phyloP scores from a whole-genome alignment of 2,329 filamentous ascomycete species.

The Colletotrichum eremochloae region DNA sequence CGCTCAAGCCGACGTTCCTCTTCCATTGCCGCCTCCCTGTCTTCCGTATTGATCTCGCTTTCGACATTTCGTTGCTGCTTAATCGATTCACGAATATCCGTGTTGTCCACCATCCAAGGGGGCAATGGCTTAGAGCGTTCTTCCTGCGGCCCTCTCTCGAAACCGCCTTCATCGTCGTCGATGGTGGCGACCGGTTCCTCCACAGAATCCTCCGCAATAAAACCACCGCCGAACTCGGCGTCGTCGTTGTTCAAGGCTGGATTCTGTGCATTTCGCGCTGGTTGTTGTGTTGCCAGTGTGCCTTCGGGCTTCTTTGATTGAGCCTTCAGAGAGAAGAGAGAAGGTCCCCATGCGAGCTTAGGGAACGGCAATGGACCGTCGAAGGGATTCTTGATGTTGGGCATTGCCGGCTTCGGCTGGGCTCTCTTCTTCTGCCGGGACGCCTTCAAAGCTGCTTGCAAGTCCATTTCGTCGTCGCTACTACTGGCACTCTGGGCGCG shows the following conservation, averaged over 20 bases:
- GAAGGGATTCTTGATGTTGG: conserved; percentile 74
- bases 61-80: conserved; percentile 70
- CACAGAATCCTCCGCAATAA: conserved; percentile 48
- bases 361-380: conserved; percentile 92
- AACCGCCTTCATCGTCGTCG: conserved; percentile 72
- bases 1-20: conserved; percentile 63
- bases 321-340: conserved; percentile 64
- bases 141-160: conserved; percentile 66
- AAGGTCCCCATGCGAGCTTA: conserved; percentile 79
- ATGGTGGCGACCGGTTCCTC: conserved; percentile 44
- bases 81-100: conserved; percentile 75
- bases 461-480: conserved; percentile 84
- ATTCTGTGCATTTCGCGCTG: conserved; percentile 9
- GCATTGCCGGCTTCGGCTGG: conserved; percentile 54
- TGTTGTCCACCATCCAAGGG: conserved; percentile 78
- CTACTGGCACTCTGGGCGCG: conserved; percentile 61
- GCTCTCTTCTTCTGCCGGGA: conserved; percentile 72
- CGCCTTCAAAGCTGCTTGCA: conserved; percentile 80
- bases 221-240: conserved; percentile 52
- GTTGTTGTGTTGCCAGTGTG: conserved; percentile 31
- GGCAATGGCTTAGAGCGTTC: conserved; percentile 73
- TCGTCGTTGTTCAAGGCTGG: conserved; percentile 42
- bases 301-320: conserved; percentile 25
- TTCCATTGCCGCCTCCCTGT: conserved; percentile 68
- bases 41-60: conserved; percentile 73